Evolutionary conservation across 331 rosid genomes (phyloP).

Genomic region (Pyrus hybrid): DNA sequence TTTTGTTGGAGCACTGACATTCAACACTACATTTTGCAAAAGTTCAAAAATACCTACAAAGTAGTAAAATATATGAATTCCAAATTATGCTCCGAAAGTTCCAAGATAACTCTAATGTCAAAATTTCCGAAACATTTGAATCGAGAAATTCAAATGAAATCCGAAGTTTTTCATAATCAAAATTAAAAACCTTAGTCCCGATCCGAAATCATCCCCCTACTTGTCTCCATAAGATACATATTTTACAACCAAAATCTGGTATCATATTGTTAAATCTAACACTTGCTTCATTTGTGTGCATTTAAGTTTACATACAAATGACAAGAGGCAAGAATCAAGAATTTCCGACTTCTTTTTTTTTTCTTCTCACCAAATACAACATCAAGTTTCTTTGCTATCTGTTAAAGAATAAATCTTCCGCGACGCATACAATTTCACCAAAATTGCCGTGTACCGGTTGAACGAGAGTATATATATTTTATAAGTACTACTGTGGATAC

Average conservation of each 20-base stretch:
- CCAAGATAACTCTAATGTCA: no score
- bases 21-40: no score
- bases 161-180: no score
- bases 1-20: no score
- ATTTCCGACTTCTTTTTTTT: neutral
- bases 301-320: neutral
- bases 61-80: no score
- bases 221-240: neutral
- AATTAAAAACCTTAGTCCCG: neutral
- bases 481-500: constrained; percentile 9
- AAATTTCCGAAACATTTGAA: no score
- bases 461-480: neutral
- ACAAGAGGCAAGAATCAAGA: neutral
- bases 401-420: constrained; percentile 16
- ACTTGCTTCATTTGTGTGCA: neutral
- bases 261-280: neutral
- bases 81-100: no score
- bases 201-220: no score
- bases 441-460: constrained; percentile 20
- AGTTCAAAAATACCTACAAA: no score
- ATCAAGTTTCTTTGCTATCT: neutral
- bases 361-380: constrained; percentile 2
- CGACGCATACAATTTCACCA: neutral
- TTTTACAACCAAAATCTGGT: neutral
- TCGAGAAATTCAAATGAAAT: no score